Evolutionary conservation across 495 filamentous ascomycete species (phyloP), one percentile per base, ranked within the genome.

Genomic region (Hyaloscypha variabilis): DNA sequence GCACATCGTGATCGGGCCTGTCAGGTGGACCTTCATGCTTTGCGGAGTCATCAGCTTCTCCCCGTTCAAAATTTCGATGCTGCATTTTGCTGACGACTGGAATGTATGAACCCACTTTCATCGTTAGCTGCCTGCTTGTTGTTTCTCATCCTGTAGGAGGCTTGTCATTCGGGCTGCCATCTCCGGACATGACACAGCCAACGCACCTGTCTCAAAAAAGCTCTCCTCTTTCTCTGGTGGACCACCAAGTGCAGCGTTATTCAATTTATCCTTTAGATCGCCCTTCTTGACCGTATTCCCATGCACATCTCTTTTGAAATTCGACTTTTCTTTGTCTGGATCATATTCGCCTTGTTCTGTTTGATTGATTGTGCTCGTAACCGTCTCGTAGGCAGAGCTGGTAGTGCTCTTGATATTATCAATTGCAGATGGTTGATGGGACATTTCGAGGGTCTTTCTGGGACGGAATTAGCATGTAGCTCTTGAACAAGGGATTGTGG

Each of bases 1-100:
- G 69, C 3, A 69, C 66, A 64, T 71, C 69, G 46, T 69, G 53
- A 61, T 71, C 66, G 30, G 66, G 66, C 59, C 69, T 58, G 1
- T 53, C 46, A 1, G 68, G 65, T 29, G 68, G 65, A 24, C 42
- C 57, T 14, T 17, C 25, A 1, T n/a, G 42, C 26, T 28, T 25
- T 26, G 28, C 10, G 26, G 21, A 31, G 30, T 62, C 49, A 17
- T 58, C 54, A 21, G 52, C 19, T 3, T 53, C 62, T 53, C 65
- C 25, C 58, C 61, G 34, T 21, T n/a, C 31, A 14, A 28, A 31
- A 13, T 21, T 23, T 53, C 65, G 50, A n/a, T 55, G 6, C 13
- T 69, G 49, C 23, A 60, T 23, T 42, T 30, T 28, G 34, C 50
- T 54, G 17, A 69, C 17, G 25, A 57, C 64, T 60, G 56, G 60